Percentiles rank a stretch among this genome's conserved stretches.
phyloP scores from a whole-genome alignment of 2,329 filamentous ascomycete species.

The Aspergillus amoenus region DNA sequence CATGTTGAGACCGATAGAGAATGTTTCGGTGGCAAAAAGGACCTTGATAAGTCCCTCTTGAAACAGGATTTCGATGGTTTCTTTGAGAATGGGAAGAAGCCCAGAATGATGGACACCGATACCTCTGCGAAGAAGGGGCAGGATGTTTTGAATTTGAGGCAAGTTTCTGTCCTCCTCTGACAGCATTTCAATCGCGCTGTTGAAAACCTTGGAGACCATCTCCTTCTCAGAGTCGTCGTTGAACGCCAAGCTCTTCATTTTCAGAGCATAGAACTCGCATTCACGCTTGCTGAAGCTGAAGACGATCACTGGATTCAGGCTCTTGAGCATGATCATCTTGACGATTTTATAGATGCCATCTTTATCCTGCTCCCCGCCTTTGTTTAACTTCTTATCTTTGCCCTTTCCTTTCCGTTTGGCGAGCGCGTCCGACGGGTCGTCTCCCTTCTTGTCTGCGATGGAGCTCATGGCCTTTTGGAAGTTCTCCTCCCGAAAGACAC shows the following conservation, averaged over 20 bases:
- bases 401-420: slow-evolving; percentile 83
- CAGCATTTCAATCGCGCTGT: slow-evolving; percentile 86
- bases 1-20: slow-evolving; percentile 99
- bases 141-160: slow-evolving; percentile 85
- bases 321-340: slow-evolving; percentile 97
- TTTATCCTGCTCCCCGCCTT: slow-evolving; percentile 70
- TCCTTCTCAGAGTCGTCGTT: slow-evolving; percentile 95
- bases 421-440: slow-evolving; percentile 74
- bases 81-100: slow-evolving; percentile 90
- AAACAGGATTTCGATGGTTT: slow-evolving; percentile 98
- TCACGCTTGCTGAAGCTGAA: slow-evolving; percentile 99
- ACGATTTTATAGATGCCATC: slow-evolving; percentile 97
- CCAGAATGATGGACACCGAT: slow-evolving; percentile 98
- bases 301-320: slow-evolving; percentile 96
- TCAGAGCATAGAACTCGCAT: slow-evolving; percentile 84
- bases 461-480: slow-evolving; percentile 94
- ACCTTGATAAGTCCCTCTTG: slow-evolving; percentile 98
- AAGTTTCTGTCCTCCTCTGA: slow-evolving; percentile 87
- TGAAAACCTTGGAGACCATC: slow-evolving; percentile 92
- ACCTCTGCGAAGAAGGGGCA: slow-evolving; percentile 84
- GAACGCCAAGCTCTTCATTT: slow-evolving; percentile 84
- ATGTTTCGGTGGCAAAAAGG: slow-evolving; percentile 95
- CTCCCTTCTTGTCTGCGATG: slow-evolving; percentile 83
- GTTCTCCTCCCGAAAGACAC: slow-evolving; percentile 92
- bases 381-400: slow-evolving; percentile 88